A percentile compares a stretch with the other conserved stretches of the same genome.
These are phyloP conservation scores for Xylariaceae sp. DNA, from an alignment of 2,329 filamentous ascomycete species.

Conservation along the genomic window DNA sequence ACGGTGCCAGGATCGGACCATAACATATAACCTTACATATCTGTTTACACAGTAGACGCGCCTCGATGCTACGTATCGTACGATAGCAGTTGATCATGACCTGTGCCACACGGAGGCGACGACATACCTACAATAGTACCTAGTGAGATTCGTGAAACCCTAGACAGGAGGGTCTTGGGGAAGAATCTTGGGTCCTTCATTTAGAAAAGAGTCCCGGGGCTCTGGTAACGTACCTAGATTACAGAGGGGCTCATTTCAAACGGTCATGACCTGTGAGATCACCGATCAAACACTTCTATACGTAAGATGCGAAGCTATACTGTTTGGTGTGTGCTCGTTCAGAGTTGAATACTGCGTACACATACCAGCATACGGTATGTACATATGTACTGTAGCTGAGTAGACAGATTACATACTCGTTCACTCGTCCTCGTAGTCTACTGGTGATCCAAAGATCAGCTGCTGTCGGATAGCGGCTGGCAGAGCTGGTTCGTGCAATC, in stretches of 20 bases:
- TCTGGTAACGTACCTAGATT: constrained; percentile 11
- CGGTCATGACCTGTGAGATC: background rate
- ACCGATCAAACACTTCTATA: constrained; percentile 9
- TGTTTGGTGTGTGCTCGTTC: too few relatives aligned
- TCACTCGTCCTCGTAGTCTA: too few relatives aligned
- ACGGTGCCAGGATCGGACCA: background rate
- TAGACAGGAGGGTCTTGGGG: background rate
- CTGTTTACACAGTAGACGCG: background rate
- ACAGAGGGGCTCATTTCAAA: constrained; percentile 2
- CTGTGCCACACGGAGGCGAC: background rate
- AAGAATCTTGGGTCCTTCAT: background rate
- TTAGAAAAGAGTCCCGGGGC: constrained; percentile 4
- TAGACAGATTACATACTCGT: too few relatives aligned
- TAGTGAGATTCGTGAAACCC: background rate
- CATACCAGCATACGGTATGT: too few relatives aligned
- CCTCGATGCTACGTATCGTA: background rate
- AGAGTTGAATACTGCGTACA: too few relatives aligned
- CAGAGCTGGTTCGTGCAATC: background rate
- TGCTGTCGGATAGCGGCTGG: background rate
- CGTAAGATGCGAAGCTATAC: too few relatives aligned
- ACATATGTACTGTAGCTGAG: too few relatives aligned
- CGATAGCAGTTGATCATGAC: background rate
- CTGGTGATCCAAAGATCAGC: background rate
- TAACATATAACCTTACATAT: background rate
- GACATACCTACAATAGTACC: background rate